Conservation (phyloP, 768 basidiomycete genomes). For the Scleroderma citrinum region DNA sequence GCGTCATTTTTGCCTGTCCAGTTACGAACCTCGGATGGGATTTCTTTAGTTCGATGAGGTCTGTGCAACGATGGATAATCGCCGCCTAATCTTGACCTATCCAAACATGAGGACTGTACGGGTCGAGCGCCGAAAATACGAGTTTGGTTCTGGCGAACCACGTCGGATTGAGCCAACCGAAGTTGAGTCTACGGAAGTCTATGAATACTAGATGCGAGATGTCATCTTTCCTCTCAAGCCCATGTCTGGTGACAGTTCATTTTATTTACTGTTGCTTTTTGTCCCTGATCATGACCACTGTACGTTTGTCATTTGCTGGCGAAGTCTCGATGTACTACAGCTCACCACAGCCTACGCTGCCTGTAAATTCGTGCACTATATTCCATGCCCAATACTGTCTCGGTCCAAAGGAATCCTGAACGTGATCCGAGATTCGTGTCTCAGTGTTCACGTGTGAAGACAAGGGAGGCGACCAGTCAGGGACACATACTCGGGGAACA, state of each 20-base stretch:
- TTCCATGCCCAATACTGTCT: slow-evolving; percentile 4
- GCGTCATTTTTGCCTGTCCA: not conserved
- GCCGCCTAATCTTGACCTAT: slow-evolving; percentile 57
- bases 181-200: slow-evolving; percentile 24
- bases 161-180: slow-evolving; percentile 30
- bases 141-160: slow-evolving; percentile 21
- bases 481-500: not conserved
- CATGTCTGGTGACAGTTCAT: slow-evolving; percentile 1
- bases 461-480: not conserved
- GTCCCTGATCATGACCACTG: slow-evolving; percentile 6
- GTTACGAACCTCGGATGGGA: not conserved
- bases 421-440: not conserved
- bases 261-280: slow-evolving; percentile 6
- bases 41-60: slow-evolving; percentile 63
- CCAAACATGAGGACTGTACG: slow-evolving; percentile 40
- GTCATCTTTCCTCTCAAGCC: not conserved
- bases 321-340: slow-evolving; percentile 14
- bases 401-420: not conserved
- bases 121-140: slow-evolving; percentile 25
- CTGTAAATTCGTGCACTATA: slow-evolving; percentile 13
- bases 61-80: slow-evolving; percentile 58
- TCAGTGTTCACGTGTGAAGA: not conserved
- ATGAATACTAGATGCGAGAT: slow-evolving; percentile 24
- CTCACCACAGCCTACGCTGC: slow-evolving; percentile 1
- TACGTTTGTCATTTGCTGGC: slow-evolving; percentile 5